A percentile compares a stretch with the other conserved stretches of the same genome.
Evolutionary conservation across 2,329 filamentous ascomycete genomes (phyloP).

Genomic region (Sphaerulina vaccinii): DNA sequence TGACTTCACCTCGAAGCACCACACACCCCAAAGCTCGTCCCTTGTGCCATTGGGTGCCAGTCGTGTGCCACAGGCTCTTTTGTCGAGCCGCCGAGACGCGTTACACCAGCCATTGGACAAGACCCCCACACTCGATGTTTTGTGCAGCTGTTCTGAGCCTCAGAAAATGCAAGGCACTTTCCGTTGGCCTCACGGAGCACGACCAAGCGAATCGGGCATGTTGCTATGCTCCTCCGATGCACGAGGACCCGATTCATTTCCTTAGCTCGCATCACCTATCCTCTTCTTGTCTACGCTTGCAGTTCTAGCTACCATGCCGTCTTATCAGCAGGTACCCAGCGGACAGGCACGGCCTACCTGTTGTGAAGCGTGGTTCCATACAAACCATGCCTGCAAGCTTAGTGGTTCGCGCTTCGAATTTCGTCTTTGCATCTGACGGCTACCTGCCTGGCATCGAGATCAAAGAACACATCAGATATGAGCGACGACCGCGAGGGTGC

Average conservation of each 20-base stretch:
- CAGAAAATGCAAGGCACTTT: slow-evolving; percentile 15
- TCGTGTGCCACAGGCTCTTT: slow-evolving; percentile 4
- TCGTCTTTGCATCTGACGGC: slow-evolving; percentile 4
- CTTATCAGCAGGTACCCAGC: slow-evolving; percentile 7
- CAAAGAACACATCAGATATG: slow-evolving; percentile 6
- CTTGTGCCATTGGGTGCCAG: slow-evolving; percentile 7
- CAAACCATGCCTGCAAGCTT: slow-evolving; percentile 12
- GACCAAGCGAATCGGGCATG: slow-evolving; percentile 12
- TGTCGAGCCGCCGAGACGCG: slow-evolving; percentile 15
- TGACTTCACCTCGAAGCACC: slow-evolving; percentile 8
- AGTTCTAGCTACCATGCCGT: slow-evolving; percentile 13
- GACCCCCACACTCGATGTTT: slow-evolving; percentile 9
- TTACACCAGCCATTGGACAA: slow-evolving; percentile 19
- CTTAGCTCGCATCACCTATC: slow-evolving; percentile 11
- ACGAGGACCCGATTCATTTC: slow-evolving; percentile 13
- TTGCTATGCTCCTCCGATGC: slow-evolving; percentile 3
- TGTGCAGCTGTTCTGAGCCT: slow-evolving; percentile 12
- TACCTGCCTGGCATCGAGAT: slow-evolving; percentile 4
- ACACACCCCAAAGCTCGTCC: neutral
- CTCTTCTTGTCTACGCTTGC: slow-evolving; percentile 16
- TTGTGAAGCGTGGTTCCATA: slow-evolving; percentile 27
- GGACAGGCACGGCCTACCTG: slow-evolving; percentile 12
- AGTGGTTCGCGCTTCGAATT: slow-evolving; percentile 11
- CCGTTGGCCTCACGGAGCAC: slow-evolving; percentile 8
- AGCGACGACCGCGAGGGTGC: slow-evolving; percentile 4